A percentile compares a stretch with the other conserved stretches of the same genome.
Evolutionary conservation across 2,329 filamentous ascomycete genomes (phyloP).

Genomic region (Fusarium euwallaceae): DNA sequence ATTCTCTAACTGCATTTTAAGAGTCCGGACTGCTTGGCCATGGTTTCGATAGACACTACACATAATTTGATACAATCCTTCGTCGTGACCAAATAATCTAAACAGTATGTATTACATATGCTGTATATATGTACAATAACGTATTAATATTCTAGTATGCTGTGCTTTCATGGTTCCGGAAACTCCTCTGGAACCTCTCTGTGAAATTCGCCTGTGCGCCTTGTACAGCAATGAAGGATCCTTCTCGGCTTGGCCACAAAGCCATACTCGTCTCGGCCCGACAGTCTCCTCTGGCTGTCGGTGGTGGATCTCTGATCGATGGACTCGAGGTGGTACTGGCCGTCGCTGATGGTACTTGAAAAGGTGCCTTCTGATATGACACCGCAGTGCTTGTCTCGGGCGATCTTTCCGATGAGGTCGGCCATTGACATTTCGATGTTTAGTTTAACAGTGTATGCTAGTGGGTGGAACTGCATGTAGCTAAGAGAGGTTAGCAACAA

Average conservation of each 20-base stretch:
- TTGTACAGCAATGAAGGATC: constrained; percentile 25
- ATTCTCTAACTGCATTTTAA: too few species aligned
- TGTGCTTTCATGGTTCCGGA: constrained; percentile 12
- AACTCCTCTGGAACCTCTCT: constrained; percentile 19
- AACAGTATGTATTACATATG: not conserved
- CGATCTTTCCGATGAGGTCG: constrained; percentile 61
- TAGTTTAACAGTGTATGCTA: constrained; percentile 67
- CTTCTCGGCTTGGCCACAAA: constrained; percentile 27
- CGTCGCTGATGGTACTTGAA: constrained; percentile 26
- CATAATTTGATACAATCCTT: not conserved
- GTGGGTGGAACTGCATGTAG: constrained; percentile 64
- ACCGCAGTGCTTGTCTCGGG: constrained; percentile 36
- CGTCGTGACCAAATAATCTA: not conserved
- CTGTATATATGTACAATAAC: not conserved
- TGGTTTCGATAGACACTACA: not conserved
- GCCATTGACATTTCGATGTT: constrained; percentile 69
- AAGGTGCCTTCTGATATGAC: constrained; percentile 38
- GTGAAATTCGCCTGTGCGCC: constrained; percentile 17
- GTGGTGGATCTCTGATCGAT: not conserved
- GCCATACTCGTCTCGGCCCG: not conserved
- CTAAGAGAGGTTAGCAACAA: constrained; percentile 10
- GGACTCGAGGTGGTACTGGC: constrained; percentile 22
- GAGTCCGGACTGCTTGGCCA: not conserved
- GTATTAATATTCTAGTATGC: not conserved
- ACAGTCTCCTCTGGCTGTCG: constrained; percentile 16